Percentiles rank a stretch among this genome's conserved stretches.
phyloP scores from a whole-genome alignment of 2,329 filamentous ascomycete species.

The Neonectria ditissima region DNA sequence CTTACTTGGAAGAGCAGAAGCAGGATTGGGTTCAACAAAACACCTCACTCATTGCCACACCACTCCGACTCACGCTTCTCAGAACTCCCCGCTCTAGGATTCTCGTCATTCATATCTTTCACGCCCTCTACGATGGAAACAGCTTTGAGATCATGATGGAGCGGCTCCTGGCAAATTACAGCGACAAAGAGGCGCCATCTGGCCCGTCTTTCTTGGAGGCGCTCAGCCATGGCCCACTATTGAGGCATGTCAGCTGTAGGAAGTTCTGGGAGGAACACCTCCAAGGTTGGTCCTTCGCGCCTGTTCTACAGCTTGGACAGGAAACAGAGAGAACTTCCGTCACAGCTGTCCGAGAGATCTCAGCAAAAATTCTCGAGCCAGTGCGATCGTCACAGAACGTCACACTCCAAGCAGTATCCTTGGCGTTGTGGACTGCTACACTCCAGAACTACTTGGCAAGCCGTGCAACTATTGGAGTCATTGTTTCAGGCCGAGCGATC shows the following conservation, averaged over 20 bases:
- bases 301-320: slow-evolving; percentile 29
- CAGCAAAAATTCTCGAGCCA: slow-evolving; percentile 59
- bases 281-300: slow-evolving; percentile 41
- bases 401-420: slow-evolving; percentile 82
- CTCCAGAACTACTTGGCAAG: slow-evolving; percentile 64
- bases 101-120: slow-evolving; percentile 80
- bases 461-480: slow-evolving; percentile 73
- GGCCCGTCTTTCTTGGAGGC: slow-evolving; percentile 73
- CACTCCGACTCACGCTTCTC: slow-evolving; percentile 53
- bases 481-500: slow-evolving; percentile 83
- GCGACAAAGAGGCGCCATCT: slow-evolving; percentile 33
- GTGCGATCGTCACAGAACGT: slow-evolving; percentile 72
- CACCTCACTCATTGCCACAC: slow-evolving; percentile 33
- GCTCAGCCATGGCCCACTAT: slow-evolving; percentile 76
- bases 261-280: slow-evolving; percentile 77
- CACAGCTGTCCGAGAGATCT: slow-evolving; percentile 43
- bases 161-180: slow-evolving; percentile 56
- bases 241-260: slow-evolving; percentile 53
- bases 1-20: slow-evolving; percentile 51
- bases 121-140: slow-evolving; percentile 87
- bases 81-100: slow-evolving; percentile 55
- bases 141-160: slow-evolving; percentile 78
- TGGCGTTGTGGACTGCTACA: slow-evolving; percentile 78
- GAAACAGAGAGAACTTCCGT: slow-evolving; percentile 2
- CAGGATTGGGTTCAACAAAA: slow-evolving; percentile 68